phyloP scores from a whole-genome alignment of 768 basidiomycete genomes.

The Melanogaster broomeanus region DNA sequence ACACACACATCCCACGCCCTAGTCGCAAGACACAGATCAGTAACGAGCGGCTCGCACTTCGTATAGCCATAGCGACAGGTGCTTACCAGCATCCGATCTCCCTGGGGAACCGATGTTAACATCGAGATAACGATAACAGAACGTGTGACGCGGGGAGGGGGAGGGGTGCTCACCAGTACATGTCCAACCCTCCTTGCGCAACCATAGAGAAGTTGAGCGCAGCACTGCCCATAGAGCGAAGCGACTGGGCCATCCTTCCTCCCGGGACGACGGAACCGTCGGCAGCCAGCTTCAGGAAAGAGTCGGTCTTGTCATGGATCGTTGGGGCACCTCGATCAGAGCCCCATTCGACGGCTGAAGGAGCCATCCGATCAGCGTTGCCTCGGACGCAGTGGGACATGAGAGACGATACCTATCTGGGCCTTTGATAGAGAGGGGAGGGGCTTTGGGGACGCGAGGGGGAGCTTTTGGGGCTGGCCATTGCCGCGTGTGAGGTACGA shows the following conservation, averaged over 20 bases:
- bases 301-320: constrained; percentile 59
- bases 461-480: constrained; percentile 55
- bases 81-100: constrained; percentile 77
- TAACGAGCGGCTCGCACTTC: not conserved
- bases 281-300: constrained; percentile 76
- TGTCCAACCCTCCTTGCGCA: constrained; percentile 84
- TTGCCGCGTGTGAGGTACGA: constrained; percentile 65
- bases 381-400: not conserved
- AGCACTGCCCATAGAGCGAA: constrained; percentile 82
- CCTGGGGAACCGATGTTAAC: constrained; percentile 40
- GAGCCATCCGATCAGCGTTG: constrained; percentile 9
- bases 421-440: constrained; percentile 70
- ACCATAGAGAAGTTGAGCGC: constrained; percentile 83
- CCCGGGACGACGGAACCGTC: constrained; percentile 65
- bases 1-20: constrained; percentile 88
- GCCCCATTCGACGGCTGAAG: constrained; percentile 83
- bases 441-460: constrained; percentile 63
- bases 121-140: not conserved
- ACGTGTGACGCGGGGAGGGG: not conserved
- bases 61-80: not conserved
- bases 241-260: constrained; percentile 83
- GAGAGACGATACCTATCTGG: constrained; percentile 53
- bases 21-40: not conserved
- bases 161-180: constrained; percentile 69
- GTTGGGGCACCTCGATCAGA: constrained; percentile 62